These are phyloP conservation scores for Termitomyces sp. DNA, from an alignment of 768 basidiomycete species.

Conservation along the genomic window DNA sequence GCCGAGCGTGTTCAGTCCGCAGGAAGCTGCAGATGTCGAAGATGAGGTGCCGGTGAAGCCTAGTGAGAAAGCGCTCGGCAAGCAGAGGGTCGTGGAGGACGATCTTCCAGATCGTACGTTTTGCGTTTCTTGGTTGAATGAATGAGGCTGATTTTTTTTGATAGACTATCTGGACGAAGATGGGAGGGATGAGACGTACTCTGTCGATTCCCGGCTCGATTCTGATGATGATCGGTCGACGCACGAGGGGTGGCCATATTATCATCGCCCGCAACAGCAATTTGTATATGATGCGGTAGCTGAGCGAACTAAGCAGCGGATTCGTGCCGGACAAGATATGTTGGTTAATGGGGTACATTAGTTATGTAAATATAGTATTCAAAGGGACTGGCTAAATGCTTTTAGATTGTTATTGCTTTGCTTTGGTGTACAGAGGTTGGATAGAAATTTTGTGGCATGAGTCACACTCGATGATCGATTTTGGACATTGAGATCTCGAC, in stretches of 20 bases:
- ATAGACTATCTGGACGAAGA: conserved; percentile 48
- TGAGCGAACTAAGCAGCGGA: conserved; percentile 62
- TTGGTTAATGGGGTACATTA: conserved; percentile 45
- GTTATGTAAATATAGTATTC: conserved; percentile 3
- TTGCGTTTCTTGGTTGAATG: neutral
- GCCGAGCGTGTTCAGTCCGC: neutral
- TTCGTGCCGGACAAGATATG: conserved; percentile 35
- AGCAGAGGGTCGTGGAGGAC: conserved; percentile 57
- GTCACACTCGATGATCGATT: too few relatives aligned
- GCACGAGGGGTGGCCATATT: conserved; percentile 24
- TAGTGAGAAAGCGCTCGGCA: conserved; percentile 86
- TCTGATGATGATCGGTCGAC: conserved; percentile 38
- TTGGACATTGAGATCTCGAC: too few relatives aligned
- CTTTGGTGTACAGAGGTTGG: too few relatives aligned
- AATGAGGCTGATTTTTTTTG: neutral
- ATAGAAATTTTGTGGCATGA: too few relatives aligned
- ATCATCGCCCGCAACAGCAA: conserved; percentile 56
- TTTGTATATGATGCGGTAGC: conserved; percentile 88
- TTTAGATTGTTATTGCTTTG: neutral
- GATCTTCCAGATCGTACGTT: conserved; percentile 44
- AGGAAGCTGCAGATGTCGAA: conserved; percentile 9
- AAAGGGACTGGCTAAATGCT: neutral
- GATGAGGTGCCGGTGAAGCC: conserved; percentile 48
- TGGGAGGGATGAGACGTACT: conserved; percentile 26
- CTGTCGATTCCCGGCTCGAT: conserved; percentile 29